Evolutionary conservation across 371 early-diverging fungal genomes (phyloP), one percentile per base, ranked within the genome.

Genomic region (Smittium culicis): DNA sequence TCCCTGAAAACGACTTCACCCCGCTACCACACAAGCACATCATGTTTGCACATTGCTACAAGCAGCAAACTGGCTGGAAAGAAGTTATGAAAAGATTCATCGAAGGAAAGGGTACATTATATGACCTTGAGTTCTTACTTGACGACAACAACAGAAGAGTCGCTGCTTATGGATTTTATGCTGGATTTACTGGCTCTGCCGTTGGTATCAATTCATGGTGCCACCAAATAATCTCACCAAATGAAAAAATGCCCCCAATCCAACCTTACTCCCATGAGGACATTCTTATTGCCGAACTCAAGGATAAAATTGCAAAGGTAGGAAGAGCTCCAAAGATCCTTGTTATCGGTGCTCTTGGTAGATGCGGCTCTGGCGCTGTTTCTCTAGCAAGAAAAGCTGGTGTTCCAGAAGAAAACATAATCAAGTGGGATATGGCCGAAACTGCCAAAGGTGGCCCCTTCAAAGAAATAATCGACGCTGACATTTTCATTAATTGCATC

Each of bases 401-500:
- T 33, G 88, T 97, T 72, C 90, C 91, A 54, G 89, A 90, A 67
- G 85, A 86, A 34, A 83, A 89, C 80, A 90, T 96, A 60, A 77
- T 93, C 78, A 81, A 86, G 79, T 97, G 98, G 98, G 98, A 97
- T 72, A 85, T 96, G 73, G 86, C 83, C 64, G 96, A 97, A 79
- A 97, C 98, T 67, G 85, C 85, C 75, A 81, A 74, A 54, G 96
- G 95, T 45, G 96, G 96, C 25, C 98, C 98, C 59, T 97, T 96
- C 82, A 78, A 79, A 35, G 91, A 93, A 71, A 96, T 97, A 66
- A 73, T 91, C 67, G 83, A 86, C 61, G 77, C 82, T 67, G 93
- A 94, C 73, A 88, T 96, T 74, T 97, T 97, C 79, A 86, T 97
- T 83, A 97, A 97, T 85, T 97, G 94, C 80, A 95, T 97, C 79